These are phyloP conservation scores for Plectosphaerella plurivora DNA, from an alignment of 2,329 filamentous ascomycete species.

Conservation along the genomic window DNA sequence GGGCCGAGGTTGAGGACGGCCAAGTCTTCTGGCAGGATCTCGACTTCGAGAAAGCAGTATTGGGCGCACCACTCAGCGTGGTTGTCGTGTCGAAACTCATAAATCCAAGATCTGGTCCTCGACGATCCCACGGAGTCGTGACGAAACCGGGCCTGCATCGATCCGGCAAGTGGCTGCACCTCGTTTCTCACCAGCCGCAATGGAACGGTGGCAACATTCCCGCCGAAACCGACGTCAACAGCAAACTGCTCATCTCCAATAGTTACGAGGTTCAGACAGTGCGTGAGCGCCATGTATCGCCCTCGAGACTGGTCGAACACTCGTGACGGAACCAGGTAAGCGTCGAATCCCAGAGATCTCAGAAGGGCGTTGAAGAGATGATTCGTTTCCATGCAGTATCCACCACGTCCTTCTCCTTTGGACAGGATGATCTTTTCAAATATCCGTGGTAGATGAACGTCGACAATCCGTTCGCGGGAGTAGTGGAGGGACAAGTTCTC, in stretches of 20 bases:
- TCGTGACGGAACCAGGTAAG: constrained; percentile 18
- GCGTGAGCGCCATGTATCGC: constrained; percentile 17
- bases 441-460: constrained; percentile 33
- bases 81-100: constrained; percentile 13
- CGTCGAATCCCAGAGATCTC: constrained; percentile 39
- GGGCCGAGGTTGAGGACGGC: constrained; percentile 39
- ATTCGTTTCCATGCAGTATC: constrained; percentile 51
- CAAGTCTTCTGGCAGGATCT: constrained; percentile 42
- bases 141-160: constrained; percentile 27
- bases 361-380: constrained; percentile 41
- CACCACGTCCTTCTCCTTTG: constrained; percentile 35
- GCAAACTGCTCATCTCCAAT: constrained; percentile 42
- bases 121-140: constrained; percentile 15
- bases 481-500: constrained; percentile 52
- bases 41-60: constrained; percentile 48
- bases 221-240: constrained; percentile 59
- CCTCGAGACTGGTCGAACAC: constrained; percentile 11
- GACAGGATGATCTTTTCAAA: constrained; percentile 40
- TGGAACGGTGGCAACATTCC: constrained; percentile 25
- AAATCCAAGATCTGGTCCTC: constrained; percentile 4
- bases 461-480: constrained; percentile 25
- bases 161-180: constrained; percentile 9
- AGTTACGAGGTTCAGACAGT: constrained; percentile 48
- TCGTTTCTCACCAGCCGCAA: constrained; percentile 6
- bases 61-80: constrained; percentile 32